These are phyloP conservation scores for Botrytis aclada DNA, from an alignment of 2,329 filamentous ascomycete genomes.

Conservation along the genomic window DNA sequence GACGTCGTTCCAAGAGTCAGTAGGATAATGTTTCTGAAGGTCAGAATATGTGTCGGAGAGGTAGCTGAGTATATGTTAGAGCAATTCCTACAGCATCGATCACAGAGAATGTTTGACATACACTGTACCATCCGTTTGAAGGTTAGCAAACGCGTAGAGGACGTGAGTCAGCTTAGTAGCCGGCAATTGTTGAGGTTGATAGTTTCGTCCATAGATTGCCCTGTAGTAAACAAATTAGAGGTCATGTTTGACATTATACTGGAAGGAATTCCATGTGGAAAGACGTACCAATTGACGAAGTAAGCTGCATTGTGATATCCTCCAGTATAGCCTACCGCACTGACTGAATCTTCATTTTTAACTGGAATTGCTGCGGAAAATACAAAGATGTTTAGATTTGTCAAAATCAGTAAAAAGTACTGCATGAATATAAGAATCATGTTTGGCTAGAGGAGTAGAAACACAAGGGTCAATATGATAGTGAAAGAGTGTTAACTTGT, in stretches of 20 bases:
- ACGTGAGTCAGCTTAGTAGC: conserved; percentile 71
- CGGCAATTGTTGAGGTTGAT: conserved; percentile 68
- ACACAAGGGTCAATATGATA: not conserved
- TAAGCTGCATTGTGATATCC: conserved; percentile 28
- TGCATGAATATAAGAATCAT: not conserved
- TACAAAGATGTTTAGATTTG: not conserved
- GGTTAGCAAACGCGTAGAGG: conserved; percentile 78
- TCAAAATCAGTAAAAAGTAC: not conserved
- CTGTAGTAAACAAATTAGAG: conserved; percentile 34
- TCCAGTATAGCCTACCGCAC: not conserved
- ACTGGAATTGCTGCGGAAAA: not conserved
- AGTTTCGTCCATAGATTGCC: conserved; percentile 73
- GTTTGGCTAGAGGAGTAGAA: not conserved
- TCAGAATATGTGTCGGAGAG: conserved; percentile 70
- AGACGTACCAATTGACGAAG: conserved; percentile 40
- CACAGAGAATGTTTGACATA: conserved; percentile 48
- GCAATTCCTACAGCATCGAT: conserved; percentile 42
- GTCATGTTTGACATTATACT: not conserved
- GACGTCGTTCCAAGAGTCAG: conserved; percentile 64
- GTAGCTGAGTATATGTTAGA: conserved; percentile 42
- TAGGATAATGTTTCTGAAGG: conserved; percentile 72
- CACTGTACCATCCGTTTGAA: conserved; percentile 69
- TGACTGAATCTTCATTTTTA: not conserved
- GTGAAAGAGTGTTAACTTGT: not conserved
- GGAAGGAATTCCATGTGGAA: not conserved